These are phyloP conservation scores for Penicillium taxi DNA, from an alignment of 495 filamentous ascomycete genomes.

Conservation along the genomic window DNA sequence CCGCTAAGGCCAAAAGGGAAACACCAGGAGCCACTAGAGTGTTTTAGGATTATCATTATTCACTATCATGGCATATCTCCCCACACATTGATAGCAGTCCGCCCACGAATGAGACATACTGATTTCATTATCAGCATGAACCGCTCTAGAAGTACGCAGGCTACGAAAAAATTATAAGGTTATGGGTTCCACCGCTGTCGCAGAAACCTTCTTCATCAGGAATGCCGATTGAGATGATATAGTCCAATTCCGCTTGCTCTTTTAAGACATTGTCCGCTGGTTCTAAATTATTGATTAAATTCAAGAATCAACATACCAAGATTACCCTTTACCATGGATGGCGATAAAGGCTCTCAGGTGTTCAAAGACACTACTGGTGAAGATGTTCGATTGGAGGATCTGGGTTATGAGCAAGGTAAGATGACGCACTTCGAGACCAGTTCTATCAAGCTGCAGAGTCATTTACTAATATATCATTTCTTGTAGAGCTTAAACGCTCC, in stretches of 20 bases:
- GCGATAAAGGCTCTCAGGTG: conserved; percentile 15
- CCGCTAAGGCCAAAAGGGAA: too few relatives aligned
- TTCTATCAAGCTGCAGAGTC: background rate
- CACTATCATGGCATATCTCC: too few relatives aligned
- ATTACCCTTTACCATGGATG: conserved; percentile 10
- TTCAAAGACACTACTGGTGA: conserved; percentile 24
- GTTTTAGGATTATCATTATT: too few relatives aligned
- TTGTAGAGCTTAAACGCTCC: conserved; percentile 46
- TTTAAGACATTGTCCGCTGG: conserved; percentile 3
- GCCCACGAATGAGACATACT: too few relatives aligned
- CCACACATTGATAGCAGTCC: too few relatives aligned
- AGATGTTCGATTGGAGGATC: conserved; percentile 35
- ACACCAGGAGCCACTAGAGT: too few relatives aligned
- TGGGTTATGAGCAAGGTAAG: conserved; percentile 47
- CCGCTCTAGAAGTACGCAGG: too few relatives aligned
- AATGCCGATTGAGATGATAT: conserved; percentile 2
- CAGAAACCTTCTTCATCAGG: conserved; percentile 27
- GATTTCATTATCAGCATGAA: too few relatives aligned
- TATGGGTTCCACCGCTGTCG: conserved; percentile 19
- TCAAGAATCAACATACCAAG: background rate
- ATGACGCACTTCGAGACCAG: background rate
- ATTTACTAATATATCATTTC: conserved; percentile 4
- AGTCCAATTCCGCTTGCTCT: background rate
- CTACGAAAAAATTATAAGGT: too few relatives aligned
- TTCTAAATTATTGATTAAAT: background rate